Conservation (phyloP, 2,329 filamentous ascomycete species). For the Trichophyton simii region DNA sequence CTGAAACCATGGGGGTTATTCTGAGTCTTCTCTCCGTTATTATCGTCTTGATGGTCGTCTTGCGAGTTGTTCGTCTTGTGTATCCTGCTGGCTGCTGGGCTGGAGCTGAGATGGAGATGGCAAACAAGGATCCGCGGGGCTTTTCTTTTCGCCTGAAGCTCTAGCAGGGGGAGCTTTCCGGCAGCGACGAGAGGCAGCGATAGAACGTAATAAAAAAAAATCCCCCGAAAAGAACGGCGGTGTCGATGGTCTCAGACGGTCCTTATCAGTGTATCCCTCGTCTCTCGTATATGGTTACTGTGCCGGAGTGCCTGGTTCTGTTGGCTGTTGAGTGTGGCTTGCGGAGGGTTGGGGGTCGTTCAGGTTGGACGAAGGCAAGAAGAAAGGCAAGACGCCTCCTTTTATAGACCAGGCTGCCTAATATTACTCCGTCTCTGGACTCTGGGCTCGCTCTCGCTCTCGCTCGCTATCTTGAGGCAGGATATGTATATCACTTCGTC, state of each 20-base stretch:
- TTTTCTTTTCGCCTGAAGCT: neutral
- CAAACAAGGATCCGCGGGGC: neutral
- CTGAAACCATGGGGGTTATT: conserved; percentile 29
- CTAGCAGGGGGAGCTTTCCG: neutral
- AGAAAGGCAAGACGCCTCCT: neutral
- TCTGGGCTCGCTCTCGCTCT: neutral
- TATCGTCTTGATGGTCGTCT: too few species aligned
- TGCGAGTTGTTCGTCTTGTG: neutral
- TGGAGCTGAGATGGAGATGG: neutral
- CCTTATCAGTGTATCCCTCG: too few species aligned
- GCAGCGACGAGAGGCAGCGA: neutral
- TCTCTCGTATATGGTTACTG: neutral
- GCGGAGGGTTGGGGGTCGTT: neutral
- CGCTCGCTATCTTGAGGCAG: neutral
- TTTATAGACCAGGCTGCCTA: neutral
- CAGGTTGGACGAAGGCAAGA: neutral
- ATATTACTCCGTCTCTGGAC: neutral
- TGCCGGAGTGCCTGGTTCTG: neutral
- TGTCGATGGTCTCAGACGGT: neutral
- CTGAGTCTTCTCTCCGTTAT: neutral
- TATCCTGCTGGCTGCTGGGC: neutral
- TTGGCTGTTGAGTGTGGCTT: neutral
- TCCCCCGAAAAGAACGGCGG: neutral
- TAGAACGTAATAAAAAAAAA: neutral
- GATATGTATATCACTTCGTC: neutral